Percentiles rank a stretch among this genome's conserved stretches.
Evolutionary conservation across 1,284 basidiomycete species (phyloP).

Genomic region (Ceratobasidium papillatum): DNA sequence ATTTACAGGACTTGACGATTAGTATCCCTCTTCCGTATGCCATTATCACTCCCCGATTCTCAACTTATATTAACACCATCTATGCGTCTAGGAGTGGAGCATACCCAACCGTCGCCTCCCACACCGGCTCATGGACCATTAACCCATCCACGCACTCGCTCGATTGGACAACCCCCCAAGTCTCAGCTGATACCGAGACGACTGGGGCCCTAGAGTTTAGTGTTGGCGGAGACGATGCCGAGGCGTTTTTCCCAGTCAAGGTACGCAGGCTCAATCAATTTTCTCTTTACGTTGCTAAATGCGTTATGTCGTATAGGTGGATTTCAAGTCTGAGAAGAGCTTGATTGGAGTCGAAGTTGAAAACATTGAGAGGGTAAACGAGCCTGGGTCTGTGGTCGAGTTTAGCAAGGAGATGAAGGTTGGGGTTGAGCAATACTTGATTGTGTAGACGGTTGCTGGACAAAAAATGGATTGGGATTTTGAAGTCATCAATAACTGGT

Average conservation of each 20-base stretch:
- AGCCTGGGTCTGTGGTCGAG: slow-evolving; percentile 63
- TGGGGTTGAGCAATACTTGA: slow-evolving; percentile 71
- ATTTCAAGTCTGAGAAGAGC: slow-evolving; percentile 40
- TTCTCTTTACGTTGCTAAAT: slow-evolving; percentile 52
- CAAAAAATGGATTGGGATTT: slow-evolving; percentile 5
- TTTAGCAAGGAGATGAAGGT: slow-evolving; percentile 83
- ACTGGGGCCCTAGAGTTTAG: slow-evolving; percentile 89
- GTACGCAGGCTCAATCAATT: slow-evolving; percentile 78
- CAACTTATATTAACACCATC: slow-evolving; percentile 30
- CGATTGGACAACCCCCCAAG: slow-evolving; percentile 79
- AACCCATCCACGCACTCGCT: slow-evolving; percentile 81
- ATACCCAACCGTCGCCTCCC: slow-evolving; percentile 80
- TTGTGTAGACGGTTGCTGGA: slow-evolving; percentile 51
- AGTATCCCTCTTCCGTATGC: slow-evolving; percentile 91
- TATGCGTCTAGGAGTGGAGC: slow-evolving; percentile 65
- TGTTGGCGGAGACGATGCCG: slow-evolving; percentile 82
- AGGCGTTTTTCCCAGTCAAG: slow-evolving; percentile 91
- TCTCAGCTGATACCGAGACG: slow-evolving; percentile 64
- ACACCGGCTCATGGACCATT: slow-evolving; percentile 81
- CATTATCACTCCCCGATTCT: slow-evolving; percentile 7
- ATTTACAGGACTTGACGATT: slow-evolving; percentile 85
- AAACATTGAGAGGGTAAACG: slow-evolving; percentile 65
- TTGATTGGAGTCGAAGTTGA: slow-evolving; percentile 53
- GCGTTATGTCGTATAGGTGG: slow-evolving; percentile 1
- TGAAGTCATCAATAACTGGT: neutral